These are phyloP conservation scores for Sporothrix sp. DNA, from an alignment of 2,329 filamentous ascomycete genomes.

Conservation along the genomic window DNA sequence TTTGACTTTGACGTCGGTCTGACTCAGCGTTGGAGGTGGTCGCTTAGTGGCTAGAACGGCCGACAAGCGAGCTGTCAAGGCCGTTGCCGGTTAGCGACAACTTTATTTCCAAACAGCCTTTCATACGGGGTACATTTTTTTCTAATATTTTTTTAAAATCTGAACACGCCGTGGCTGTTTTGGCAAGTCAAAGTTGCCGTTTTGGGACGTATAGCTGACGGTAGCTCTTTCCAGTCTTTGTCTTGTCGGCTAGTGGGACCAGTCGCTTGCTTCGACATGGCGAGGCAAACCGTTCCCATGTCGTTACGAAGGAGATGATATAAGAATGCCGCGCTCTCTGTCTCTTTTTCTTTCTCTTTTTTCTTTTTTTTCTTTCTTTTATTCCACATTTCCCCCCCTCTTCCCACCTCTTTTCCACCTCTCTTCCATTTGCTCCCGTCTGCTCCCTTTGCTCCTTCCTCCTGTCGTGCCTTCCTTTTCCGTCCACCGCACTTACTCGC, in stretches of 20 bases:
- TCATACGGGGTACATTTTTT: no score
- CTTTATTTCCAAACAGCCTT: no score
- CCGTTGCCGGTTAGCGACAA: no score
- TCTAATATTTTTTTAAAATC: no score
- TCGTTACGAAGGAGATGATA: no score
- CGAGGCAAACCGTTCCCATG: no score
- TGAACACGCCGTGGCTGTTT: no score
- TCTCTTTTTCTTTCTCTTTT: neutral
- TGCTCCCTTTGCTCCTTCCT: neutral
- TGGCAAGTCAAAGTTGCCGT: neutral
- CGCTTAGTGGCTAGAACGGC: neutral
- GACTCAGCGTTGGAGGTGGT: neutral
- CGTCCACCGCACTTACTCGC: neutral
- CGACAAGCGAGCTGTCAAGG: neutral
- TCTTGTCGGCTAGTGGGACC: slow-evolving; percentile 1
- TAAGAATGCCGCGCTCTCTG: neutral
- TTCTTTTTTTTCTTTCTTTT: neutral
- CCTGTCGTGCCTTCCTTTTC: neutral
- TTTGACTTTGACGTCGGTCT: no score
- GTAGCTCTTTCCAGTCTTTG: neutral
- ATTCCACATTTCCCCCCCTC: neutral
- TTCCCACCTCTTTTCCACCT: neutral
- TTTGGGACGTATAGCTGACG: slow-evolving; percentile 3
- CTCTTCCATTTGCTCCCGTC: neutral
- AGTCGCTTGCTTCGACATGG: neutral